Evolutionary conservation across 1,139 yeast species (phyloP).

Genomic region (Diutina ranongensis): DNA sequence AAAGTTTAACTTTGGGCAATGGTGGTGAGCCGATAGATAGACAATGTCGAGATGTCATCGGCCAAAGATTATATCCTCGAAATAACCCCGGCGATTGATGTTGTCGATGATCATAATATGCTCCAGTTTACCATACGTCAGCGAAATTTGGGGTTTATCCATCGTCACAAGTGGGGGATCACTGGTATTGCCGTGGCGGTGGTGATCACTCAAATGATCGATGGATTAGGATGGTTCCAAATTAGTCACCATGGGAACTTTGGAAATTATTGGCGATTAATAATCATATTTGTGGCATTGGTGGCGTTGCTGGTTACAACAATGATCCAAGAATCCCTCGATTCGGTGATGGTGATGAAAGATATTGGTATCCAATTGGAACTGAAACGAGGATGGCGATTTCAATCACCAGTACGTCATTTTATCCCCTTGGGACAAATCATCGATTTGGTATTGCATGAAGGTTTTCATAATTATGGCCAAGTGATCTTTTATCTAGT

Average conservation of each 20-base stretch:
- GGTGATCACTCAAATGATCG: background rate
- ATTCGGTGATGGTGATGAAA: slow-evolving; percentile 3
- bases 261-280: background rate
- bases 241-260: background rate
- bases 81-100: slow-evolving; percentile 2
- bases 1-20: no score
- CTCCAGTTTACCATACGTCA: slow-evolving; percentile 3
- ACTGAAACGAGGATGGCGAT: background rate
- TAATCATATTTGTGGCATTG: background rate
- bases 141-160: background rate
- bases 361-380: slow-evolving; percentile 2
- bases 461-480: slow-evolving; percentile 51
- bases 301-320: background rate
- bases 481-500: slow-evolving; percentile 53
- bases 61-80: slow-evolving; percentile 4
- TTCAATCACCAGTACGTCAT: background rate
- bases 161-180: background rate
- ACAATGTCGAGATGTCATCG: background rate
- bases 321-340: background rate
- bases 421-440: slow-evolving; percentile 44
- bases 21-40: no score
- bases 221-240: background rate
- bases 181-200: background rate
- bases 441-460: slow-evolving; percentile 53
- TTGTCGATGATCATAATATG: slow-evolving; percentile 1